Evolutionary conservation across 129 eudicot genomes (phyloP), one percentile per base, ranked within the genome.

Genomic region (Artemisia tridentata): DNA sequence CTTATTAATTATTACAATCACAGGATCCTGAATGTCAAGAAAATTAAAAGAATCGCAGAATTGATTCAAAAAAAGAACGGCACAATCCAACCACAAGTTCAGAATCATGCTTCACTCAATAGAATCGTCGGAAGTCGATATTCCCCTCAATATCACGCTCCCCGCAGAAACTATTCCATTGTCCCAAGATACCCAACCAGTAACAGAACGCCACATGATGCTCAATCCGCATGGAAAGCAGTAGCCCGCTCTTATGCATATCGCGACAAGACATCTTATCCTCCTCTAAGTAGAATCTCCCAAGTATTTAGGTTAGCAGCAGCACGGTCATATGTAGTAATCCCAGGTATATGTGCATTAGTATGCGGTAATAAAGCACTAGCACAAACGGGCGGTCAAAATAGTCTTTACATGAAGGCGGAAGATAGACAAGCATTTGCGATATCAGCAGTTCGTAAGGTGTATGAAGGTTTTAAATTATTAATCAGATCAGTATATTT

Each of bases 231-330:
- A 46, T 92, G 90, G 95, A 86, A 77, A 80, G 81, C 45, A 7
- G 45, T 38, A 78, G 53, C n/a, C 87, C 65, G 80, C 81, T 4
- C 78, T 27, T 29, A 51, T 23, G 68, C 73, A 38, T 62, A 27
- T 43, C 62, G 65, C 46, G 73, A 75, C 7, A 50, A 67, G 65
- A 71, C 67, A 60, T 51, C 66, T 14, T 25, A 20, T 65, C 53
- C 73, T 38, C 68, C 78, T 34, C 73, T 92, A 25, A 79, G 67
- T 50, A 77, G 79, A 72, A 56, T 84, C 60, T 92, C 96, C 58
- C 95, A 82, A 79, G 96, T 97, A n/a, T 80, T 93, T 65, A 83
- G 86, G 75, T 84, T 89, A 73, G 90, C 96, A 13, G 63, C 86
- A 63, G 79, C 79, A 51, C 95, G 79, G 50, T 89, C 88, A 53